Conservation (phyloP, 1,139 yeast genomes). For the Nematodospora anomalae region DNA sequence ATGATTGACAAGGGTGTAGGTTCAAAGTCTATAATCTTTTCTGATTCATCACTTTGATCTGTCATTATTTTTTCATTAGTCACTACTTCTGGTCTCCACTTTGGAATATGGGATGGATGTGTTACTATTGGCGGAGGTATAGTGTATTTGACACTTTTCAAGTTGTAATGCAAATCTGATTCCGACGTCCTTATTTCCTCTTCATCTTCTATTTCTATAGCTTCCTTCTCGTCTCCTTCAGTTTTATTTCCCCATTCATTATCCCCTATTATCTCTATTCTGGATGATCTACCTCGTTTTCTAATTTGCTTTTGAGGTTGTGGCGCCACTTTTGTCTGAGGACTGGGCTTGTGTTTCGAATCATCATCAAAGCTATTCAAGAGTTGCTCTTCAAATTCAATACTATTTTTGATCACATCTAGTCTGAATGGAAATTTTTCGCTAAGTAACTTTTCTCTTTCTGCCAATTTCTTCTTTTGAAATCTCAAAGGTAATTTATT, state of each 20-base stretch:
- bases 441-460: slow-evolving; percentile 33
- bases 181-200: slow-evolving; percentile 7
- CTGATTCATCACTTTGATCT: slow-evolving; percentile 43
- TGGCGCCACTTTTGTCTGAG: neutral
- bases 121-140: slow-evolving; percentile 65
- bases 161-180: slow-evolving; percentile 21
- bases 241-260: slow-evolving; percentile 19
- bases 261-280: slow-evolving; percentile 14
- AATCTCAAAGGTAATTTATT: slow-evolving; percentile 40
- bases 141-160: slow-evolving; percentile 46
- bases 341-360: slow-evolving; percentile 1
- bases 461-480: slow-evolving; percentile 47
- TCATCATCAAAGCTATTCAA: slow-evolving; percentile 14
- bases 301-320: slow-evolving; percentile 10
- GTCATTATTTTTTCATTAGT: slow-evolving; percentile 32
- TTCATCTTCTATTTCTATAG: slow-evolving; percentile 14
- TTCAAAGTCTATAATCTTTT: slow-evolving; percentile 30
- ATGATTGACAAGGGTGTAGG: slow-evolving; percentile 32
- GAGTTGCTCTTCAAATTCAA: slow-evolving; percentile 24
- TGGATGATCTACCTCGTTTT: slow-evolving; percentile 12
- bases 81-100: slow-evolving; percentile 55
- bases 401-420: slow-evolving; percentile 27
- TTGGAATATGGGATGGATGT: slow-evolving; percentile 72
- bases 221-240: slow-evolving; percentile 16
- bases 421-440: slow-evolving; percentile 40